Evolutionary conservation across 495 filamentous ascomycete species (phyloP).

Genomic region (Umbilicaria muhlenbergii): DNA sequence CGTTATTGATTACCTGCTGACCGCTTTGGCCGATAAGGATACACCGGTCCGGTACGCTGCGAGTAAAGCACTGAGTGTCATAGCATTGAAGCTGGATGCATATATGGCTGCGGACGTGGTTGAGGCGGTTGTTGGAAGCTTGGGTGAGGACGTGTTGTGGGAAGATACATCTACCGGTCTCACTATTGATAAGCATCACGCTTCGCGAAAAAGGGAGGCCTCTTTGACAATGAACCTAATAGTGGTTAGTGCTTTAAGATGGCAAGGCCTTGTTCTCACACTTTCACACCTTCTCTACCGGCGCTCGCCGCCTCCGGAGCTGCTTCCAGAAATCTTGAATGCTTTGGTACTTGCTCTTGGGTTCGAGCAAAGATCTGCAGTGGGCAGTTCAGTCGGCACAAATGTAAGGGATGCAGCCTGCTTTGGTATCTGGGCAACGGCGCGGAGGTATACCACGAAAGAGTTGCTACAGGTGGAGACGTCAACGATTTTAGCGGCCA

Average conservation of each 20-base stretch:
- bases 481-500: slow-evolving; percentile 15
- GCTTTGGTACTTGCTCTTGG: slow-evolving; percentile 56
- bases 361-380: slow-evolving; percentile 73
- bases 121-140: slow-evolving; percentile 59
- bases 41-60: slow-evolving; percentile 80
- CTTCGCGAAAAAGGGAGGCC: slow-evolving; percentile 11
- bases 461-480: slow-evolving; percentile 53
- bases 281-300: slow-evolving; percentile 74
- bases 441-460: slow-evolving; percentile 66
- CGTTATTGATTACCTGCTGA: slow-evolving; percentile 56
- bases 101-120: slow-evolving; percentile 76
- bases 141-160: slow-evolving; percentile 66
- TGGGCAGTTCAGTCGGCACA: slow-evolving; percentile 68
- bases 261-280: slow-evolving; percentile 85
- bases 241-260: slow-evolving; percentile 62
- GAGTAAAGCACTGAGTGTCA: slow-evolving; percentile 80
- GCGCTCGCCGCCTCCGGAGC: slow-evolving; percentile 48
- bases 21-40: slow-evolving; percentile 60
- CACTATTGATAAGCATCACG: slow-evolving; percentile 17
- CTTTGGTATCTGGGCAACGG: slow-evolving; percentile 88
- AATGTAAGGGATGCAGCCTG: slow-evolving; percentile 95
- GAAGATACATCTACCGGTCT: slow-evolving; percentile 26
- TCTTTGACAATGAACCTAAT: slow-evolving; percentile 42
- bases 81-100: slow-evolving; percentile 59
- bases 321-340: slow-evolving; percentile 53